Evolutionary conservation across 768 basidiomycete species (phyloP).

Genomic region (Lentinula raphanica): DNA sequence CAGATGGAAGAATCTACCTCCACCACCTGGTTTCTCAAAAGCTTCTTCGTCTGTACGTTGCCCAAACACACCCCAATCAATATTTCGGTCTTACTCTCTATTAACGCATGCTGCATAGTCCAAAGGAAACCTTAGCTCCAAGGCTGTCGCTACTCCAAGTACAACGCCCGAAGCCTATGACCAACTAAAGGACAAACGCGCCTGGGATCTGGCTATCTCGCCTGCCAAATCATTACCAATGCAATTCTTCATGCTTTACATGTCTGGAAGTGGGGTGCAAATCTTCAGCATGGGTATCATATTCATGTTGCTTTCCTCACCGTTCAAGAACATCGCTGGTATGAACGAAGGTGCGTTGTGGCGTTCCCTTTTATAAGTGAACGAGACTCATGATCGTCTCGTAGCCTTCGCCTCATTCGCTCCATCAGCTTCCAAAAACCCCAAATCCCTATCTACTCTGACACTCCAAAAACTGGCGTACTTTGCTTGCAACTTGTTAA

Average conservation of each 20-base stretch:
- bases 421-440: conserved; percentile 50
- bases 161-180: conserved; percentile 50
- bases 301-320: conserved; percentile 83
- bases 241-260: conserved; percentile 98
- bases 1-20: conserved; percentile 61
- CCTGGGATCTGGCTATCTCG: conserved; percentile 79
- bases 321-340: conserved; percentile 75
- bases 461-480: conserved; percentile 67
- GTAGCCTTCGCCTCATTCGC: conserved; percentile 72
- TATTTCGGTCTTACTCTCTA: conserved; percentile 8
- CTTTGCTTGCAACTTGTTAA: conserved; percentile 67
- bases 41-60: conserved; percentile 30
- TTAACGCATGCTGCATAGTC: conserved; percentile 28
- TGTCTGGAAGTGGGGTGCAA: conserved; percentile 94
- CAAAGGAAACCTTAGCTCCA: conserved; percentile 29
- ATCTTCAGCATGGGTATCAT: conserved; percentile 97
- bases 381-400: not conserved
- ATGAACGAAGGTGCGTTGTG: conserved; percentile 75
- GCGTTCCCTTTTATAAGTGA: not conserved
- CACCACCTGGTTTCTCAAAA: conserved; percentile 65
- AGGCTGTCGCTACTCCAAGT: conserved; percentile 21
- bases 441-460: conserved; percentile 51
- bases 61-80: conserved; percentile 9
- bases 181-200: conserved; percentile 67
- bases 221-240: conserved; percentile 92